Base-by-base conservation (phyloP, 805 yeast genomes). In the Candida succiphila region DNA sequence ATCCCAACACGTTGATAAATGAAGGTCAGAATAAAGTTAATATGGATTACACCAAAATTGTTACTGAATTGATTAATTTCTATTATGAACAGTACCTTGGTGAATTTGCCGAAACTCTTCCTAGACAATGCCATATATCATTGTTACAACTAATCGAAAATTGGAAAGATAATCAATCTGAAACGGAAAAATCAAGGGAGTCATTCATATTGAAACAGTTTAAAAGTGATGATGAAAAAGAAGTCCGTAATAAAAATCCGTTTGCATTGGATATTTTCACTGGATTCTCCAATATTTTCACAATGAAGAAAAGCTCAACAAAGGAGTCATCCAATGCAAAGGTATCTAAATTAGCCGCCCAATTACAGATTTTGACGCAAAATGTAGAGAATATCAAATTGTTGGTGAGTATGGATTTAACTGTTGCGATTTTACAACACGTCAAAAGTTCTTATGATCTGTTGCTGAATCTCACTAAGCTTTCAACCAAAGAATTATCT, bases 361-460 rank as follows among this genome's bases (percentile, higher is more conserved):
- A 79, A 43, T 70, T 87, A 19, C 85, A 83, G 40, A 75, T 88
- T 21, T 65, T 89, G 47, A 75, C 76, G 19, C 78, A 74, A 25
- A 84, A 84, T 41, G 68, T 92, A 39, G 78, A 77, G 42, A 78
- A 82, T 14, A 72, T 92, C 46, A 82, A 80, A 46, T 67, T 78
- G 4, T 72, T 84, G 21, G 78, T 89, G 38, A 82, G 87, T 45
- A 71, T 89, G 31, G 95, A 88, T 49, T 62, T 89, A 30, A 80
- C 89, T 1, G 70, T 84, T 38, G 69, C 72, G 32, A 65, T 84
- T 7, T 61, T 88, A 34, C 82, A 79, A 42, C 71, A 69, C 22
- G 89, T 89, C 5, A 75, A 77, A 40, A 60, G 61, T 9, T 68
- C 79, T 19, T 69, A 84, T 15, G 78, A 74, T 32, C 56, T 87